Percentiles rank a stretch among this genome's conserved stretches.
Conservation (phyloP, 1,284 basidiomycete species). For the Coriolopsis trogii region DNA sequence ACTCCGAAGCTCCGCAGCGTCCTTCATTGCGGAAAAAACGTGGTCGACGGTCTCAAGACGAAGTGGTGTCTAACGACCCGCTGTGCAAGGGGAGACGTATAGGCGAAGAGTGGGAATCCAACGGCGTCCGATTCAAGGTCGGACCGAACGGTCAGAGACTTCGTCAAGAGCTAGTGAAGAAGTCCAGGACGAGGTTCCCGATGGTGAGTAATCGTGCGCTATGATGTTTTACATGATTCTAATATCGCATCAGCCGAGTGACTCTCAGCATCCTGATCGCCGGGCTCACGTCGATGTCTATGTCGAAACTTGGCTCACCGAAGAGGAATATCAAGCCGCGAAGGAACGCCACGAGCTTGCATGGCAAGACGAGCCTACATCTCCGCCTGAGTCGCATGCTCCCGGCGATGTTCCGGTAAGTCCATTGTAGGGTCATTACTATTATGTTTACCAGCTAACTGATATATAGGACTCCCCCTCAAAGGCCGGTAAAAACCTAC, state of each 20-base stretch:
- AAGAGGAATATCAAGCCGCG: slow-evolving; percentile 68
- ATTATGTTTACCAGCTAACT: slow-evolving; percentile 10
- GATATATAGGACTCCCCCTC: slow-evolving; percentile 35
- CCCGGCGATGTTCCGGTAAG: slow-evolving; percentile 36
- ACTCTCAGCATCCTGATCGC: slow-evolving; percentile 77
- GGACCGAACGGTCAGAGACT: slow-evolving; percentile 70
- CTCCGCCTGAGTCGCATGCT: slow-evolving; percentile 43
- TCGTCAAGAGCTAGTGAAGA: slow-evolving; percentile 68
- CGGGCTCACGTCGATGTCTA: slow-evolving; percentile 66
- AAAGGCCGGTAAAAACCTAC: slow-evolving; percentile 46
- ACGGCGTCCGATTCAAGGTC: slow-evolving; percentile 70
- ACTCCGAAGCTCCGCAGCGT: slow-evolving; percentile 34
- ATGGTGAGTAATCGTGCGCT: slow-evolving; percentile 56
- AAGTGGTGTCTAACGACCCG: slow-evolving; percentile 47
- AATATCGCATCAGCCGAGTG: slow-evolving; percentile 55
- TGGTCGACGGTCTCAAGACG: slow-evolving; percentile 32
- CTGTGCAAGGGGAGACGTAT: slow-evolving; percentile 57
- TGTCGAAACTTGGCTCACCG: slow-evolving; percentile 76
- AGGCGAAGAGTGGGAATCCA: slow-evolving; percentile 75
- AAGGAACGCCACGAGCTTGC: slow-evolving; percentile 62
- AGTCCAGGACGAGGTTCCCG: slow-evolving; percentile 62
- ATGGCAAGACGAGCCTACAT: slow-evolving; percentile 56
- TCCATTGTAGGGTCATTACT: not conserved
- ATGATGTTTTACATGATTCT: slow-evolving; percentile 6
- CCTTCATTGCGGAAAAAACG: slow-evolving; percentile 39